These are phyloP conservation scores for Ligustrum vulgare DNA, from an alignment of 257 asterid genomes.

Conservation along the genomic window DNA sequence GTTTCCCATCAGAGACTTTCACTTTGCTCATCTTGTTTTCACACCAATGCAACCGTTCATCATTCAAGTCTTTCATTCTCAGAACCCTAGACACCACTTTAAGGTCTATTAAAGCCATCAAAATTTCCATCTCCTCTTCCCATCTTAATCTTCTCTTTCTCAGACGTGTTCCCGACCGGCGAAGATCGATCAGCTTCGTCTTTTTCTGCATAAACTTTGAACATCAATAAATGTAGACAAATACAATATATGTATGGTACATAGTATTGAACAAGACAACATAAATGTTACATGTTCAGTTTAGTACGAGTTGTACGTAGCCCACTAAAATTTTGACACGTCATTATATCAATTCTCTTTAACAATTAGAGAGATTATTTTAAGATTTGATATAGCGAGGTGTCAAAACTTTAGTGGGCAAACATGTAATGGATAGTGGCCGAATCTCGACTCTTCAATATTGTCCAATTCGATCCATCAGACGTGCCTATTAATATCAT, in stretches of 20 bases:
- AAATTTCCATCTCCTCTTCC: constrained; percentile 64
- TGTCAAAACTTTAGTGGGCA: no score
- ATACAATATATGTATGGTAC: no score
- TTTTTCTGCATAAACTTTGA: constrained; percentile 52
- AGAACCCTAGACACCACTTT: constrained; percentile 81
- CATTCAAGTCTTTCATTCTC: constrained; percentile 71
- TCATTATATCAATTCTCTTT: no score
- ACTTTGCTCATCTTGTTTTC: constrained; percentile 90
- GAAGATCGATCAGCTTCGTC: constrained; percentile 59
- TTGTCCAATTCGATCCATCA: not conserved
- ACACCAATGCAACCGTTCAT: constrained; percentile 84
- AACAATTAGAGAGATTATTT: no score
- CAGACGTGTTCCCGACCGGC: constrained; percentile 51
- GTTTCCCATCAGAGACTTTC: constrained; percentile 65
- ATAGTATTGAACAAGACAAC: no score
- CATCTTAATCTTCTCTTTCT: constrained; percentile 43
- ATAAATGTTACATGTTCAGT: no score
- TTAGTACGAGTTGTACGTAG: no score
- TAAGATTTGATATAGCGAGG: no score
- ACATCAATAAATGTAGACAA: not conserved
- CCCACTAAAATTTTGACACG: no score
- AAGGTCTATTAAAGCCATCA: constrained; percentile 72
- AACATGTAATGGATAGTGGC: not conserved
- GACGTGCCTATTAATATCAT: not conserved
- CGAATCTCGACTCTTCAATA: not conserved